These are phyloP conservation scores for Trichoderma guizhouense DNA, from an alignment of 2,329 filamentous ascomycete genomes.

Conservation along the genomic window DNA sequence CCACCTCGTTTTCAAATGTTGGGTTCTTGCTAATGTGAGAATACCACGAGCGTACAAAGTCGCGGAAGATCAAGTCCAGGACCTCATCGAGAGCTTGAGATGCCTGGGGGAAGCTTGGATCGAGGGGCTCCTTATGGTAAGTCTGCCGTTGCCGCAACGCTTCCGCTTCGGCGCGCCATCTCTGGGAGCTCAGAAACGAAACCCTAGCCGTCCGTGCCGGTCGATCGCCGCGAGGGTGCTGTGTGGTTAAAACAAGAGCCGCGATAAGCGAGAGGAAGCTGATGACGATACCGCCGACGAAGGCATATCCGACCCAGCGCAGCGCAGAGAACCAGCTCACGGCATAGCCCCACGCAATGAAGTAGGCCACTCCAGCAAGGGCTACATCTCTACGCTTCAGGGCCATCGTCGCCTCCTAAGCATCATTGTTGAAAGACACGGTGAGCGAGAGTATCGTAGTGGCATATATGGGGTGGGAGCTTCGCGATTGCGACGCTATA, in stretches of 20 bases:
- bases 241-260: slow-evolving; percentile 53
- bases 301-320: slow-evolving; percentile 82
- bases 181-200: slow-evolving; percentile 58
- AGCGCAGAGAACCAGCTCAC: slow-evolving; percentile 79
- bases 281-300: slow-evolving; percentile 64
- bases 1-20: slow-evolving; percentile 81
- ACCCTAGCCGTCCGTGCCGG: slow-evolving; percentile 42
- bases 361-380: slow-evolving; percentile 64
- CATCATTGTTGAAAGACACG: slow-evolving; percentile 30
- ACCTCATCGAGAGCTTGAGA: slow-evolving; percentile 78
- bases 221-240: slow-evolving; percentile 36
- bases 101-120: slow-evolving; percentile 71
- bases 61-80: slow-evolving; percentile 70
- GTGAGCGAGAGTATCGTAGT: neutral
- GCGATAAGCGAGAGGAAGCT: slow-evolving; percentile 54
- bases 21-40: slow-evolving; percentile 76
- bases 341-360: slow-evolving; percentile 84
- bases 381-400: slow-evolving; percentile 70
- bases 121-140: slow-evolving; percentile 68
- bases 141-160: slow-evolving; percentile 62
- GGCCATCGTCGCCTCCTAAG: slow-evolving; percentile 51
- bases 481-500: slow-evolving; percentile 13
- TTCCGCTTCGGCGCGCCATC: slow-evolving; percentile 69
- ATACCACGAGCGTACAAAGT: slow-evolving; percentile 91
- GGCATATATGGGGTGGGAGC: slow-evolving; percentile 8